Conservation (phyloP, 2,329 filamentous ascomycete genomes). For the Penicillium sp. region DNA sequence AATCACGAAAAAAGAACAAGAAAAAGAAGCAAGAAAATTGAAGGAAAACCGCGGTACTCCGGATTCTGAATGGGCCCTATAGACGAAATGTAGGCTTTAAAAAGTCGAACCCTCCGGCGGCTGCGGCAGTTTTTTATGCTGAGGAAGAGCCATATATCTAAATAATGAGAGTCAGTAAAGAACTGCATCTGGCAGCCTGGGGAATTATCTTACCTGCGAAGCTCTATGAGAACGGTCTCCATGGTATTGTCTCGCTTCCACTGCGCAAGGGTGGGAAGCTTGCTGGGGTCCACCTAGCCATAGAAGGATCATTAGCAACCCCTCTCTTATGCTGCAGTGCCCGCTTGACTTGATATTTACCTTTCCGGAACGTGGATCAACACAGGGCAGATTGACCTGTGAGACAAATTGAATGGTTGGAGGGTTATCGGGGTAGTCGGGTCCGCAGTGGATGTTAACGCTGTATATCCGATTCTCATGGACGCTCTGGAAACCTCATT, state of each 20-base stretch:
- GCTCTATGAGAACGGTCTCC: slow-evolving; percentile 87
- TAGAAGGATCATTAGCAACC: slow-evolving; percentile 9
- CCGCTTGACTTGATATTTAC: slow-evolving; percentile 43
- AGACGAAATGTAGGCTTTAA: slow-evolving; percentile 25
- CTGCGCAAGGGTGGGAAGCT: slow-evolving; percentile 78
- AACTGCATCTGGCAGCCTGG: background rate
- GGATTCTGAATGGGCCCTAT: slow-evolving; percentile 23
- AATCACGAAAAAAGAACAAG: slow-evolving; percentile 16
- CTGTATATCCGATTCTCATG: slow-evolving; percentile 99
- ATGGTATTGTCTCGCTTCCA: slow-evolving; percentile 95
- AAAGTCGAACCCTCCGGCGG: slow-evolving; percentile 79
- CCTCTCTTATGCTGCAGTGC: background rate
- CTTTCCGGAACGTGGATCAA: slow-evolving; percentile 73
- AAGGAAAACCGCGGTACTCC: slow-evolving; percentile 35
- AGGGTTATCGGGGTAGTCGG: slow-evolving; percentile 82
- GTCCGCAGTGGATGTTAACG: slow-evolving; percentile 91
- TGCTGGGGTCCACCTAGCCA: slow-evolving; percentile 72
- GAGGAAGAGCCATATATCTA: slow-evolving; percentile 88
- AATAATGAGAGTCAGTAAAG: slow-evolving; percentile 4
- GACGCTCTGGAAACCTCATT: slow-evolving; percentile 61
- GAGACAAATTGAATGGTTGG: slow-evolving; percentile 90
- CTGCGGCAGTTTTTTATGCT: slow-evolving; percentile 93
- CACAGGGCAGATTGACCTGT: slow-evolving; percentile 94
- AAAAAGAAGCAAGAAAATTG: slow-evolving; percentile 25
- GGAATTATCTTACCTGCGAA: slow-evolving; percentile 62